These are phyloP conservation scores for Daphne laureola DNA, from an alignment of 441 rosid species.

Conservation along the genomic window DNA sequence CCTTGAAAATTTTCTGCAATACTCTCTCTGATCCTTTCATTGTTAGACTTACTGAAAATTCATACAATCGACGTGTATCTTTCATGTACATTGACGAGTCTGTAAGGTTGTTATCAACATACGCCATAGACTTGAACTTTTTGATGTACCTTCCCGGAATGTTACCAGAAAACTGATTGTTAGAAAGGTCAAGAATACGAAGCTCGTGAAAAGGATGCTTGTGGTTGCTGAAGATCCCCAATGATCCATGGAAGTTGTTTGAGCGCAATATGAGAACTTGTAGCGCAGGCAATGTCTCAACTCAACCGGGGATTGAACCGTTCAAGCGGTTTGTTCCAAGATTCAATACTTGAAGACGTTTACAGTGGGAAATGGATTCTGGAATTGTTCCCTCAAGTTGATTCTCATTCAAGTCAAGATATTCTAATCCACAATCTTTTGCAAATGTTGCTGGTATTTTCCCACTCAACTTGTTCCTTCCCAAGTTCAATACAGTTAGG, in stretches of 20 bases:
- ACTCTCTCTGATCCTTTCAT: too few relatives aligned
- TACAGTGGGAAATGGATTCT: conserved; percentile 12
- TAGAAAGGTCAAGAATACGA: conserved; percentile 12
- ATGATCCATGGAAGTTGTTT: neutral
- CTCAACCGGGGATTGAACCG: conserved; percentile 13
- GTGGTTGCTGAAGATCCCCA: neutral
- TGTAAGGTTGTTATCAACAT: too few relatives aligned
- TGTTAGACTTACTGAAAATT: too few relatives aligned
- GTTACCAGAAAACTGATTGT: conserved; percentile 5
- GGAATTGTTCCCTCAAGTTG: conserved; percentile 16
- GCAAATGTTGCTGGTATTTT: conserved; percentile 9
- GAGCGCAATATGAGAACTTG: conserved; percentile 13
- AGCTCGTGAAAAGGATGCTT: neutral
- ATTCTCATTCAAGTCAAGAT: conserved; percentile 13
- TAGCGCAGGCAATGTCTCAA: neutral
- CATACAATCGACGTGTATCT: too few relatives aligned
- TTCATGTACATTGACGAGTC: too few relatives aligned
- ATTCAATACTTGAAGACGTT: conserved; percentile 10
- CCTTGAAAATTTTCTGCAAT: too few relatives aligned
- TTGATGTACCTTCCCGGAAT: too few relatives aligned
- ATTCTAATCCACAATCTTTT: neutral
- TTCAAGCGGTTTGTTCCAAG: conserved; percentile 14
- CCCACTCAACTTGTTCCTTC: conserved; percentile 7
- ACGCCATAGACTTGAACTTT: too few relatives aligned
- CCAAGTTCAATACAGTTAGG: conserved; percentile 10